Percentiles rank a stretch among this genome's conserved stretches.
Evolutionary conservation across 345 rosid species (phyloP).

Genomic region (Diplotaxis tenuifolia): DNA sequence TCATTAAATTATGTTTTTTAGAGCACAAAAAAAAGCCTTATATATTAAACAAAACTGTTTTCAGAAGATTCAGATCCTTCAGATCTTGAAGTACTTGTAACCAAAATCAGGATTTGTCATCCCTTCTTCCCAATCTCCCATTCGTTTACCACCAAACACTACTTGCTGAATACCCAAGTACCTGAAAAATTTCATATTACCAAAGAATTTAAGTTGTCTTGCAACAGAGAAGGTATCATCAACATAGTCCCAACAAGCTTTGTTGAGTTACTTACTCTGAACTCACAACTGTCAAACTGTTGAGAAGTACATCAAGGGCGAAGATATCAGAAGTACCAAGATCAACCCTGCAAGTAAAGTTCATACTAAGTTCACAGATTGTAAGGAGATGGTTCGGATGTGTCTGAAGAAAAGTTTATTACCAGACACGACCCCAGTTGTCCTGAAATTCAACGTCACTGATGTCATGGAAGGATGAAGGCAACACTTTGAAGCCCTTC

Average conservation of each 20-base stretch:
- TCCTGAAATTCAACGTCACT: slow-evolving; percentile 95
- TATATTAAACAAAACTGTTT: slow-evolving; percentile 28
- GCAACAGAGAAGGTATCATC: not conserved
- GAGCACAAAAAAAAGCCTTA: slow-evolving; percentile 13
- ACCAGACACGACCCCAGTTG: slow-evolving; percentile 95
- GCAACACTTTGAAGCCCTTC: slow-evolving; percentile 74
- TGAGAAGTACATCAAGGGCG: slow-evolving; percentile 76
- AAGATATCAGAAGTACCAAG: slow-evolving; percentile 85
- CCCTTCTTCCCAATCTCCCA: slow-evolving; percentile 98
- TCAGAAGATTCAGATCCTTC: slow-evolving; percentile 26
- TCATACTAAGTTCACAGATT: not conserved
- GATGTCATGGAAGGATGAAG: slow-evolving; percentile 91
- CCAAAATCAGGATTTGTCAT: slow-evolving; percentile 77
- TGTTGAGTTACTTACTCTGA: slow-evolving; percentile 60
- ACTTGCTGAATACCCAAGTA: slow-evolving; percentile 81
- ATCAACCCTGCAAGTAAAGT: slow-evolving; percentile 70
- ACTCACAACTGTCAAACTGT: slow-evolving; percentile 82
- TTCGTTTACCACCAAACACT: slow-evolving; percentile 71
- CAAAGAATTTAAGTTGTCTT: not conserved
- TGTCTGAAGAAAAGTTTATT: not conserved
- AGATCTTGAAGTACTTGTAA: slow-evolving; percentile 80
- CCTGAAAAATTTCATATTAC: slow-evolving; percentile 40
- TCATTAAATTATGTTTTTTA: not conserved
- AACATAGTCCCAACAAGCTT: not conserved
- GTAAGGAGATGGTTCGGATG: not conserved